Evolutionary conservation across 1,284 basidiomycete genomes (phyloP), one percentile per base, ranked within the genome.

Genomic region (Apiotrichum siamense): DNA sequence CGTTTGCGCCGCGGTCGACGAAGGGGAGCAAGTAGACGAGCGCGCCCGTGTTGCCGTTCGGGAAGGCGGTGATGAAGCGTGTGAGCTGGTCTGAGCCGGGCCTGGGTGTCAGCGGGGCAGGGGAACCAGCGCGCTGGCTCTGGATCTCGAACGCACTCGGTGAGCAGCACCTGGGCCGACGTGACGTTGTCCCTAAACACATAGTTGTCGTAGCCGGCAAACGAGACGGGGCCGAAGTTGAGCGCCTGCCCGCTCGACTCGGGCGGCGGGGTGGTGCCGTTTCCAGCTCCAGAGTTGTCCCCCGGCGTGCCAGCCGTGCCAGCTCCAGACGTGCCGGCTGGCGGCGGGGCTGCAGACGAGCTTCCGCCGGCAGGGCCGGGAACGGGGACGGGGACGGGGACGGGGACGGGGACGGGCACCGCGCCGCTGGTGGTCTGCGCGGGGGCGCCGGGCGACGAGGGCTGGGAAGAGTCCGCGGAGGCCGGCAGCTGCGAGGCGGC

Each of bases 161-260:
- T 55, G 3, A 77, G 52, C 12, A 78, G 58, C 13, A 77, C 59
- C 58, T 77, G 76, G 0, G 65, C 74, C 1, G 75, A 61, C 2
- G 75, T 75, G 25, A 67, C 38, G 52, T 71, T 70, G 50, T 77
- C 74, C n/a, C 77, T 59, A 37, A 72, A 67, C 35, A 77, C 69
- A 56, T 75, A 76, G 57, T 78, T 78, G 57, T 75, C 67, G 58
- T 77, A 75, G 0, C 72, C 71, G 15, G 71, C 75, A 47, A 70
- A 71, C 18, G 50, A 40, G 50, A 71, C 42, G 0, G 67, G 64
- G 17, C 66, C 69, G 17, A 69, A 54, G 29, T 37, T 49, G 32
- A 57, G 50, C 18, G 21, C 25, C 27, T n/a, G 4, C 12, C 27
- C 18, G 6, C 5, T 26, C 12, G 39, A 6, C 7, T n/a, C 24